A percentile compares a stretch with the other conserved stretches of the same genome.
Evolutionary conservation across 176 grass and related monocot species (phyloP).

Genomic region (Aegilops longissima): DNA sequence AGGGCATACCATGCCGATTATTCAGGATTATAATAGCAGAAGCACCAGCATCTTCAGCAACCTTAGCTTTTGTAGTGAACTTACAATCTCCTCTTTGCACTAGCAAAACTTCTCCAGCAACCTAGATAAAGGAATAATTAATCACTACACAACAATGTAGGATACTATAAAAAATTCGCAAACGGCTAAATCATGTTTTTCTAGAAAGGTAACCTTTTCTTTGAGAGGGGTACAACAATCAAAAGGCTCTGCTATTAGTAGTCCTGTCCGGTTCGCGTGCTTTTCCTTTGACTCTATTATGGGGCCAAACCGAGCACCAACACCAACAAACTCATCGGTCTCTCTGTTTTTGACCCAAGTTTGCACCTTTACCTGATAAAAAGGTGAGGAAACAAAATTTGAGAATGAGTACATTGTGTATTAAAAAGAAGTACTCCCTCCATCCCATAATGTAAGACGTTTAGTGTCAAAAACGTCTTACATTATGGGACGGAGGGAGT

Average conservation of each 20-base stretch:
- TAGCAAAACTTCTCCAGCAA: constrained; percentile 81
- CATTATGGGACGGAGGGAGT: background rate
- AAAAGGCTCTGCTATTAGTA: constrained; percentile 65
- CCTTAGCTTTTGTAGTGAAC: constrained; percentile 81
- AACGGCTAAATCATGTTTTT: constrained; percentile 10
- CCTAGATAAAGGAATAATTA: constrained; percentile 36
- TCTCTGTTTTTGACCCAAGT: constrained; percentile 81
- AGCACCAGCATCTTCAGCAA: constrained; percentile 83
- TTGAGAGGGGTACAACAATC: constrained; percentile 59
- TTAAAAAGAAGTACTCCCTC: background rate
- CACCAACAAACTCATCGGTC: constrained; percentile 81
- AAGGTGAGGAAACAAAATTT: constrained; percentile 19
- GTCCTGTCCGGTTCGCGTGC: constrained; percentile 56
- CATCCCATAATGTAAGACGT: too few species aligned
- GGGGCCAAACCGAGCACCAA: constrained; percentile 91
- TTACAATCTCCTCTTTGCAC: constrained; percentile 81
- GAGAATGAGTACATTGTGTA: background rate
- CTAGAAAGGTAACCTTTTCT: constrained; percentile 54
- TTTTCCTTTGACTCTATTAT: constrained; percentile 94
- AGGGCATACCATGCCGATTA: constrained; percentile 56
- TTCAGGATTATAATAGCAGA: constrained; percentile 96
- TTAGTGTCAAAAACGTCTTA: too few species aligned
- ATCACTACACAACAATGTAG: background rate
- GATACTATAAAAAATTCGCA: constrained; percentile 7
- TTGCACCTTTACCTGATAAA: constrained; percentile 85